Base-by-base conservation (phyloP, 805 yeast species). In the Ogataea chonburiensis region DNA sequence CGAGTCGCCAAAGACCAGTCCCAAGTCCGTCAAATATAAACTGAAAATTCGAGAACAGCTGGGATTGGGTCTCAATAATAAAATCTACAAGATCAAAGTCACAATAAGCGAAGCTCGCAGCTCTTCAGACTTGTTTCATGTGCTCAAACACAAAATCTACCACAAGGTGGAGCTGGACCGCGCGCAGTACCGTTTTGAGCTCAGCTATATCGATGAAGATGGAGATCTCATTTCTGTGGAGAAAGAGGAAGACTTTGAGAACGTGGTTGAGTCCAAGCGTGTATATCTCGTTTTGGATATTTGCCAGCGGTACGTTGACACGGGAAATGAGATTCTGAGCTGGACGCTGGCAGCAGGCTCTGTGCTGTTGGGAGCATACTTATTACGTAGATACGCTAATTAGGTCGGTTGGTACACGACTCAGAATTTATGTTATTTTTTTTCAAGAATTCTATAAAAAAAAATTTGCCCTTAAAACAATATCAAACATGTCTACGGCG, bases 191-290 rank as follows among this genome's bases (percentile, higher is more conserved):
- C 24, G 24, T 1, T 51, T 59, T 37, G 63, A 63, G 14, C 34
- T 68, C 8, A 57, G 65, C 20, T 68, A 66, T 38, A 45, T 56
- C 11, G 72, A 68, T 34, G 65, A 63, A 20, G 71, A 64, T 17
- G 57, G 55, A 2, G 70, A 68, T 40, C 32, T 56, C 36, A 51
- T 66, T 5, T 32, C 55, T 2, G 50, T 68, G 8, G 56, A 50
- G 7, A 60, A 55, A 31, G 63, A 58, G 26, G 59, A 54, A 15
- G 71, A 67, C 42, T 44, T 68, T 33, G 53, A 53, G 22, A 43
- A 47, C 28, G 55, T 54, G 7, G 16, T 53, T 5, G 52, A 51
- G 23, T 21, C 33, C 15, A 35, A 37, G 11, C 35, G 34, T 17
- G 32, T 43, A 12, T 16, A 39, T 11, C 26, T 55, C 16, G 39